A percentile compares a stretch with the other conserved stretches of the same genome.
Conservation (phyloP, 306 rosid species). For the Benincasa hispida region DNA sequence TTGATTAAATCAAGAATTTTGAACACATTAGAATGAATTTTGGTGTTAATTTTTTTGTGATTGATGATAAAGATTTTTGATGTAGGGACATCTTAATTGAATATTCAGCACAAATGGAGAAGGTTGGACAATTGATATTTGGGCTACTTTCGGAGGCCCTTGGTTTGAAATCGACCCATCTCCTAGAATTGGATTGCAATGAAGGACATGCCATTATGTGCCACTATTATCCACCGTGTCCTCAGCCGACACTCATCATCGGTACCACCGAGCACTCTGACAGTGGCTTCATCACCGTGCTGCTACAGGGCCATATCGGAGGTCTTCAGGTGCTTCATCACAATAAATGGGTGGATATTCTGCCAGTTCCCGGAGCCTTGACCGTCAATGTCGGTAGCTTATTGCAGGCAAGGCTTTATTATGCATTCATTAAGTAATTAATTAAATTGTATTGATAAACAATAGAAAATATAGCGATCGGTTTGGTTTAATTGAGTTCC, state of each 20-base stretch:
- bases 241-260: constrained; percentile 22
- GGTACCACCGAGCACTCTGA: constrained; percentile 22
- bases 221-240: constrained; percentile 34
- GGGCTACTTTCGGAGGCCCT: constrained; percentile 22
- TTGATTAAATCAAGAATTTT: too few relatives aligned
- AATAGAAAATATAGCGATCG: too few relatives aligned
- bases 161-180: constrained; percentile 16
- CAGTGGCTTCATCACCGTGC: constrained; percentile 15
- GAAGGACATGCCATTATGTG: background rate
- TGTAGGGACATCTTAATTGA: constrained; percentile 12
- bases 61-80: too few relatives aligned
- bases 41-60: too few relatives aligned
- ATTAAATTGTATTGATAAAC: too few relatives aligned
- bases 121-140: constrained; percentile 6
- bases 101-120: constrained; percentile 5
- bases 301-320: constrained; percentile 25
- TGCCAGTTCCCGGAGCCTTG: constrained; percentile 16
- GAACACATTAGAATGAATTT: too few relatives aligned
- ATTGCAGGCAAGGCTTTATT: constrained; percentile 3
- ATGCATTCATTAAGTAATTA: too few relatives aligned
- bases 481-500: too few relatives aligned
- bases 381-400: constrained; percentile 21
- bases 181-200: constrained; percentile 5
- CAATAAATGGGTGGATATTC: constrained; percentile 22
- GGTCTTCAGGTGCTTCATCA: constrained; percentile 21